Evolutionary conservation across 2,329 filamentous ascomycete genomes (phyloP).

Genomic region (Talaromyces sp.): DNA sequence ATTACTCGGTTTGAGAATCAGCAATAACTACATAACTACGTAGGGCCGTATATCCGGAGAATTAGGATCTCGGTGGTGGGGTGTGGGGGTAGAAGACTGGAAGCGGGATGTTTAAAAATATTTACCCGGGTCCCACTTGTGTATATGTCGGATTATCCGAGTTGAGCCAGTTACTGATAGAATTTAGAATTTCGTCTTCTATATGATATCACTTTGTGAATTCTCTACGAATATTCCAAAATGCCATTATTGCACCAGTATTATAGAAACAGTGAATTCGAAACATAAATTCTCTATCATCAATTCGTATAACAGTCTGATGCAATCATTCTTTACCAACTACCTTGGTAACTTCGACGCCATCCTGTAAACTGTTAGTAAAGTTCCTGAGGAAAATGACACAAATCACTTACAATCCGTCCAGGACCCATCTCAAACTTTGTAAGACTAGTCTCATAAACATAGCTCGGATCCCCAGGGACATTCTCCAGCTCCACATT

Average conservation of each 20-base stretch:
- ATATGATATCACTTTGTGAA: background rate
- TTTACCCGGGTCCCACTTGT: background rate
- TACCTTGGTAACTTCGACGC: constrained; percentile 9
- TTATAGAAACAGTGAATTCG: background rate
- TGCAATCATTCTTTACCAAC: constrained; percentile 6
- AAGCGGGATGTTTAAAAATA: background rate
- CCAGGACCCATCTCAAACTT: background rate
- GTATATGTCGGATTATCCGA: background rate
- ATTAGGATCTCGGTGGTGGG: background rate
- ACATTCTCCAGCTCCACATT: constrained; percentile 22
- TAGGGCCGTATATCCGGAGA: background rate
- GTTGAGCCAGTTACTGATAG: background rate
- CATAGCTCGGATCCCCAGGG: constrained; percentile 57
- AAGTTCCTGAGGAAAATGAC: background rate
- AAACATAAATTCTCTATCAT: background rate
- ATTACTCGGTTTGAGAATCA: constrained; percentile 39
- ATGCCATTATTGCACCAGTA: background rate
- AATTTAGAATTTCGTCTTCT: background rate
- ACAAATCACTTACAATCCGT: background rate
- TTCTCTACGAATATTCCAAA: background rate
- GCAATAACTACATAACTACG: too few species aligned
- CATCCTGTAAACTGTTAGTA: constrained; percentile 1
- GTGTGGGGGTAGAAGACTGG: background rate
- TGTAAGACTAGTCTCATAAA: constrained; percentile 58
- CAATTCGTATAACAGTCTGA: background rate